phyloP scores from a whole-genome alignment of 495 filamentous ascomycete species.

The Trichoderma erinaceum region DNA sequence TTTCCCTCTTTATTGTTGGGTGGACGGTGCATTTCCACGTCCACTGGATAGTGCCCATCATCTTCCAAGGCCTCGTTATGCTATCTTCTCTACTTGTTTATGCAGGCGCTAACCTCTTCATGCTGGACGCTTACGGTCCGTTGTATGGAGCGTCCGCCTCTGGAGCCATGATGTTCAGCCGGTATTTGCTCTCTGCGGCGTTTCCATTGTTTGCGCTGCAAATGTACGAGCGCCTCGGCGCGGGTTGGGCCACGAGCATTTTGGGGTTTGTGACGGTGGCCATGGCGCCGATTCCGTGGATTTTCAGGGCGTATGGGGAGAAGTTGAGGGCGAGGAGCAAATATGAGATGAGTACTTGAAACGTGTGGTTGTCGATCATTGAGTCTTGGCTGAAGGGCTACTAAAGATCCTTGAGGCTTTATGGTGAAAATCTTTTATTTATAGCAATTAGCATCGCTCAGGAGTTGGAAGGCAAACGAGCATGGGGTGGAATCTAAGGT shows the following conservation, averaged over 20 bases:
- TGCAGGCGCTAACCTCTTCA: constrained; percentile 5
- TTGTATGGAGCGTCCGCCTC: constrained; percentile 16
- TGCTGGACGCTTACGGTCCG: constrained; percentile 16
- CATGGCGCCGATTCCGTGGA: constrained; percentile 45
- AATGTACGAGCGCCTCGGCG: constrained; percentile 47
- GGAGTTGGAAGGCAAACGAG: no score
- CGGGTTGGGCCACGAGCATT: constrained; percentile 46
- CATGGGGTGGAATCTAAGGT: no score
- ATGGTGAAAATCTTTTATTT: no score
- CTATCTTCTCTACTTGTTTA: constrained; percentile 13
- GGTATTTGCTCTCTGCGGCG: constrained; percentile 29
- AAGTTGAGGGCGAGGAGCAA: constrained; percentile 22
- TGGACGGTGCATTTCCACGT: constrained; percentile 39
- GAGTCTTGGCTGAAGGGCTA: no score
- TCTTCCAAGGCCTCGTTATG: constrained; percentile 15
- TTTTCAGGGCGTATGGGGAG: constrained; percentile 34
- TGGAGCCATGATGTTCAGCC: constrained; percentile 15
- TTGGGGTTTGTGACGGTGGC: constrained; percentile 45
- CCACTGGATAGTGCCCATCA: constrained; percentile 24
- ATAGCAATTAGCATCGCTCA: no score
- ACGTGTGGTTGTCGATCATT: neutral
- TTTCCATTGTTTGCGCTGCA: constrained; percentile 49
- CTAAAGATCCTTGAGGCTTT: no score
- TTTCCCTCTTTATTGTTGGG: constrained; percentile 46
- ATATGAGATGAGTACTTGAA: constrained; percentile 1